Conservation (phyloP, 2,329 filamentous ascomycete species). For the Stagonosporopsis chrysanthemi region DNA sequence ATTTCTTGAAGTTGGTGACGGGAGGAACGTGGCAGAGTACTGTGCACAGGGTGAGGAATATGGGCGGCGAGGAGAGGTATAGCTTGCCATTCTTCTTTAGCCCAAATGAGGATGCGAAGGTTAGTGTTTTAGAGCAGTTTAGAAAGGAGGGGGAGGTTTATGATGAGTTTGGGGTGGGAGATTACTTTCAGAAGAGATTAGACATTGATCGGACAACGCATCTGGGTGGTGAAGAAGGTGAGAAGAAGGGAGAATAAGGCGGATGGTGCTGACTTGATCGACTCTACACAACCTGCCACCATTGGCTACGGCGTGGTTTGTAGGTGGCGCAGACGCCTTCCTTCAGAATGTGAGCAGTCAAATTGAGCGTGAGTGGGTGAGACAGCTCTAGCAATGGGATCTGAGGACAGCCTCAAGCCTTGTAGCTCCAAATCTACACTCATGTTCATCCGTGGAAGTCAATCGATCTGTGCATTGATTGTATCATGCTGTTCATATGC, state of each 20-base stretch:
- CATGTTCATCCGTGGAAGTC: not conserved
- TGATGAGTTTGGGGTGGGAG: constrained; percentile 42
- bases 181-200: constrained; percentile 45
- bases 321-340: too few relatives aligned
- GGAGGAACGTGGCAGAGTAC: constrained; percentile 52
- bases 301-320: too few relatives aligned
- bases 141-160: constrained; percentile 34
- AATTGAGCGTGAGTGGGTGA: too few relatives aligned
- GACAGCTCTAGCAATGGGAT: too few relatives aligned
- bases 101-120: constrained; percentile 45
- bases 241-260: not conserved
- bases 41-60: constrained; percentile 53
- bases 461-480: constrained; percentile 2
- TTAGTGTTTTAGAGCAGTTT: constrained; percentile 42
- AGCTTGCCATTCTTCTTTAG: constrained; percentile 54
- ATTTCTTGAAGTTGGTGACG: constrained; percentile 53
- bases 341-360: too few relatives aligned
- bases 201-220: constrained; percentile 45
- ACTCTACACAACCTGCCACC: not conserved
- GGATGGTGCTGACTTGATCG: not conserved
- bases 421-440: not conserved
- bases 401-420: not conserved
- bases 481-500: constrained; percentile 33
- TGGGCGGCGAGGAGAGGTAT: constrained; percentile 49
- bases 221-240: constrained; percentile 27